phyloP scores from a whole-genome alignment of 306 rosid species.

The Mucuna pruriens region DNA sequence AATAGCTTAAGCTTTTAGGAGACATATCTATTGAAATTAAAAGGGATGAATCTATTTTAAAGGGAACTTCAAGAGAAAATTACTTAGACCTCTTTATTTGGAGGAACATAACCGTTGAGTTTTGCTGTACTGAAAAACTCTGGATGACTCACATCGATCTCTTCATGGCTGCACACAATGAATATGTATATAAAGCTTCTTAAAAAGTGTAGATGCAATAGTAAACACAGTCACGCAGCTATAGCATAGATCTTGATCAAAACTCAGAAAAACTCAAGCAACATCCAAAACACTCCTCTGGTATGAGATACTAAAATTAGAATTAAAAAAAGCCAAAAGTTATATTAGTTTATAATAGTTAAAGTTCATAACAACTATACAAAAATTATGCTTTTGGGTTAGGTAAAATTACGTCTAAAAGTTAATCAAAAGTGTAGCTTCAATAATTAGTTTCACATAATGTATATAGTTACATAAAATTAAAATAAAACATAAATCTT shows the following conservation, averaged over 20 bases:
- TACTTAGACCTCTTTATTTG: constrained; percentile 77
- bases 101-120: constrained; percentile 82
- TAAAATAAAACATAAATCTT: constrained; percentile 23
- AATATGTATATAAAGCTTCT: constrained; percentile 19
- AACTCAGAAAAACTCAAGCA: neutral
- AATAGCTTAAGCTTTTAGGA: constrained; percentile 15
- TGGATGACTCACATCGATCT: constrained; percentile 95
- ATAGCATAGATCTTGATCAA: neutral
- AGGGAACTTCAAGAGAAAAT: constrained; percentile 37
- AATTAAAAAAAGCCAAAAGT: constrained; percentile 21
- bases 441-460: constrained; percentile 17
- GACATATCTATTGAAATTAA: constrained; percentile 31
- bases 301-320: constrained; percentile 3
- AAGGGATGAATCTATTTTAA: constrained; percentile 22
- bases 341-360: neutral
- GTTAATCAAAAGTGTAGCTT: neutral
- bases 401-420: constrained; percentile 20
- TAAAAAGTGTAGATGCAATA: neutral
- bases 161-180: constrained; percentile 87
- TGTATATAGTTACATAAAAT: neutral
- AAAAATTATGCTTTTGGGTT: neutral
- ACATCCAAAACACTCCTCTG: neutral
- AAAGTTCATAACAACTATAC: neutral
- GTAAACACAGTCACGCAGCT: neutral
- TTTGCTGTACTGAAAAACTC: constrained; percentile 89